Evolutionary conservation across 176 grass and related monocot genomes (phyloP), one percentile per base, ranked within the genome.

Genomic region (Dendrocalamus sinicus): DNA sequence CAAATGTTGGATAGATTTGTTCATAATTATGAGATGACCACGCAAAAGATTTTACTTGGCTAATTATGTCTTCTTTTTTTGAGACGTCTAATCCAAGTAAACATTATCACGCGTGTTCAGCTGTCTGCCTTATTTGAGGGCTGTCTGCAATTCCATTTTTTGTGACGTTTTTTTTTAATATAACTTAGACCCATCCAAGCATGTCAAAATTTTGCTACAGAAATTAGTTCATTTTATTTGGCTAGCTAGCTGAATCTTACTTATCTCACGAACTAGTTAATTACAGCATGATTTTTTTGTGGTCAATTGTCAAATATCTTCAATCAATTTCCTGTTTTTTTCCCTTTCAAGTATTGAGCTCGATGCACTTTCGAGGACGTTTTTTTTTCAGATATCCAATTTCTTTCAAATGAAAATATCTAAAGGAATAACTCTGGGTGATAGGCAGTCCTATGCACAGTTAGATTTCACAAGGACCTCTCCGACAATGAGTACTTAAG

Each of bases 61-160:
- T 16, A 59, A 74, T 58, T 73, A 72, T 79, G 77, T 75, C 22
- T 1, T 24, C 14, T 44, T 35, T 13, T 12, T 70, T 2, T 20
- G 26, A 90, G 64, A 48, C 72, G 59, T 77, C 72, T 35, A 86
- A 85, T 89, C 83, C 30, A 86, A 77, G 83, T 45, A 51, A 81
- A 81, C 76, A 86, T 89, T 71, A 86, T 86, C 45, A 86, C 70
- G 52, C 77, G 43, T 85, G 70, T 51, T 80, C 70, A 70, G 23
- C 19, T 61, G 43, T 13, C 52, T 70, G 45, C 61, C 61, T 37
- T 62, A 69, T 76, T 75, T 35, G 2, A 70, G 72, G 54, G n/a
- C 39, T 54, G 68, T 40, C 11, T 22, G 50, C 48, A 30, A 16
- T 55, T 68, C 28, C 39, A 22, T 67, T 85, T 68, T 28, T 7